Conservation (phyloP, 805 yeast genomes). For the Isabelozyma pseudorhagii region DNA sequence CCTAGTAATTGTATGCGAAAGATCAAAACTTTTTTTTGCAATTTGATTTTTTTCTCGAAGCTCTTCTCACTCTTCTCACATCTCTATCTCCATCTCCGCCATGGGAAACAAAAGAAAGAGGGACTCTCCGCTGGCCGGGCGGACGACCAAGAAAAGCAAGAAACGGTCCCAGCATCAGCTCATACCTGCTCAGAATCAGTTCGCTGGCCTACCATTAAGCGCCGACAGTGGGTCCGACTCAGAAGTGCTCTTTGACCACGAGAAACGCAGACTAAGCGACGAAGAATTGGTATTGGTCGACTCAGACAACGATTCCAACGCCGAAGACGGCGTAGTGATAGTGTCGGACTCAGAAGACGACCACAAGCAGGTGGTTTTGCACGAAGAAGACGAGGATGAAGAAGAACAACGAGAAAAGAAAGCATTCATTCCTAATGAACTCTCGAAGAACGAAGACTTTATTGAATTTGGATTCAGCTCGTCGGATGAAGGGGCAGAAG, state of each 20-base stretch:
- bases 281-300: conserved; percentile 30
- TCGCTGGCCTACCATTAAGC: conserved; percentile 15
- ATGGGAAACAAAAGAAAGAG: conserved; percentile 22
- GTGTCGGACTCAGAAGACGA: conserved; percentile 17
- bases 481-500: conserved; percentile 34
- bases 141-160: conserved; percentile 14
- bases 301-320: conserved; percentile 14
- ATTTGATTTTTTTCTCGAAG: neutral
- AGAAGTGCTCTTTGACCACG: conserved; percentile 19
- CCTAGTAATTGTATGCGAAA: too few species aligned
- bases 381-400: conserved; percentile 2
- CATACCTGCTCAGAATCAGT: conserved; percentile 16
- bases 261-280: conserved; percentile 8
- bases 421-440: conserved; percentile 25
- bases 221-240: conserved; percentile 19
- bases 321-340: conserved; percentile 15
- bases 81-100: neutral
- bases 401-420: conserved; percentile 5
- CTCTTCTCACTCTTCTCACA: too few species aligned
- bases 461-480: conserved; percentile 54
- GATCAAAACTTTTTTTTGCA: neutral
- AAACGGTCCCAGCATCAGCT: conserved; percentile 11
- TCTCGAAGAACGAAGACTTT: conserved; percentile 48
- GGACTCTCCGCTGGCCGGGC: conserved; percentile 8
- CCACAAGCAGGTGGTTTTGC: neutral